Conservation (phyloP, 2,329 filamentous ascomycete species). For the Talaromyces islandicus region DNA sequence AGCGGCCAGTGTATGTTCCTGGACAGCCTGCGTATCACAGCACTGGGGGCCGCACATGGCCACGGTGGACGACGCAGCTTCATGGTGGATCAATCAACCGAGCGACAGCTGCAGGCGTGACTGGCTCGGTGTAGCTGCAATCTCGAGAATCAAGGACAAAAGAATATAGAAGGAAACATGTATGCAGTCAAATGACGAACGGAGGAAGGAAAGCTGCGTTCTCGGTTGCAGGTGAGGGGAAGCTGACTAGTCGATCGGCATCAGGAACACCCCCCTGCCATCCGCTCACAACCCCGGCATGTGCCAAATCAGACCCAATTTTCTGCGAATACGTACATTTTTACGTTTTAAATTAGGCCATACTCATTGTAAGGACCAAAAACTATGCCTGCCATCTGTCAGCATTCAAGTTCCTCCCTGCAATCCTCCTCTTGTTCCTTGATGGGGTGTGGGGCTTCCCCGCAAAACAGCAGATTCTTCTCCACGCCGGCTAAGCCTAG, state of each 20-base stretch:
- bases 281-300: not conserved
- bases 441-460: not conserved
- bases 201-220: not conserved
- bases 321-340: not conserved
- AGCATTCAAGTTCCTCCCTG: not conserved
- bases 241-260: not conserved
- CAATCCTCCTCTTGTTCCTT: not conserved
- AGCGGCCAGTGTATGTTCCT: not conserved
- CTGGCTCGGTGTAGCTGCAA: not conserved
- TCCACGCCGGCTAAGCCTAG: not conserved
- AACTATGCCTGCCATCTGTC: not conserved
- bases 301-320: not conserved
- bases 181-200: not conserved
- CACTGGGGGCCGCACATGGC: not conserved
- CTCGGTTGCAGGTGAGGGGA: not conserved
- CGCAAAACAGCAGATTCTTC: not conserved
- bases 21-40: not conserved
- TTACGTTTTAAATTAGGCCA: not conserved
- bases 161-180: not conserved
- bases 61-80: not conserved
- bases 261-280: too few species aligned
- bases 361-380: not conserved
- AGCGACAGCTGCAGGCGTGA: not conserved
- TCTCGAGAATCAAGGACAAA: not conserved
- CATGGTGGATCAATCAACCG: not conserved